phyloP scores from a whole-genome alignment of 2,329 filamentous ascomycete genomes.

The Aspergillus sp. region DNA sequence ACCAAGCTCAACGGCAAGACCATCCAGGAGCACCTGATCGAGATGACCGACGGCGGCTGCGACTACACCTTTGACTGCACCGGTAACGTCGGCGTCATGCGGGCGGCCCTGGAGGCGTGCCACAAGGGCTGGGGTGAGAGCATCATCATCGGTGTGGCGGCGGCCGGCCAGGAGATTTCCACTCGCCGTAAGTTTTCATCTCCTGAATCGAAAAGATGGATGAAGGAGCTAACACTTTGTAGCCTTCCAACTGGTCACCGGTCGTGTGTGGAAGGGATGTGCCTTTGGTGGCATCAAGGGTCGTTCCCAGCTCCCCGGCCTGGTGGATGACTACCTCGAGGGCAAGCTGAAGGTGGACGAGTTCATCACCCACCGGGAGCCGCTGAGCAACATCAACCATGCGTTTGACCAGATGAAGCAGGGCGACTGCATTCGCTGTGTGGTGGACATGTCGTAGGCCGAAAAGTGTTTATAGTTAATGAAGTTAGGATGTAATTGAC shows the following conservation, averaged over 20 bases:
- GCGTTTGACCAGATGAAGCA: conserved; percentile 94
- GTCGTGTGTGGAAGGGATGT: conserved; percentile 95
- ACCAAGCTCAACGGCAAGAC: conserved; percentile 71
- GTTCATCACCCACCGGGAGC: conserved; percentile 96
- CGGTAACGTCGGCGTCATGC: conserved; percentile 94
- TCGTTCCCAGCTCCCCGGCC: conserved; percentile 80
- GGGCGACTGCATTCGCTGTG: conserved; percentile 94
- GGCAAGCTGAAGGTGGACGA: conserved; percentile 96
- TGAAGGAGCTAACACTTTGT: conserved; percentile 19
- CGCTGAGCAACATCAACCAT: conserved; percentile 77
- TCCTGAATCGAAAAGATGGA: neutral
- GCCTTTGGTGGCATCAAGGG: conserved; percentile 99
- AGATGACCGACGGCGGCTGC: conserved; percentile 96
- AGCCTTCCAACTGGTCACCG: conserved; percentile 99
- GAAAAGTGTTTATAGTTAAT: conserved; percentile 7
- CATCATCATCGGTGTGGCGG: conserved; percentile 96
- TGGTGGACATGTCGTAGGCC: conserved; percentile 62
- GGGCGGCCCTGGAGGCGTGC: conserved; percentile 91
- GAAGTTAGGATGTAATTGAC: neutral
- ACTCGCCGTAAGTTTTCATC: conserved; percentile 72
- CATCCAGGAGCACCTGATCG: conserved; percentile 87
- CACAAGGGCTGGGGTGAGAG: conserved; percentile 99
- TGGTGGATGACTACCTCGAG: conserved; percentile 85
- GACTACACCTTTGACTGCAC: conserved; percentile 99
- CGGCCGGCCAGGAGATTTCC: conserved; percentile 91